Base-by-base conservation (phyloP, 108 stramenopile genomes). In the Cyclotella cryptica region DNA sequence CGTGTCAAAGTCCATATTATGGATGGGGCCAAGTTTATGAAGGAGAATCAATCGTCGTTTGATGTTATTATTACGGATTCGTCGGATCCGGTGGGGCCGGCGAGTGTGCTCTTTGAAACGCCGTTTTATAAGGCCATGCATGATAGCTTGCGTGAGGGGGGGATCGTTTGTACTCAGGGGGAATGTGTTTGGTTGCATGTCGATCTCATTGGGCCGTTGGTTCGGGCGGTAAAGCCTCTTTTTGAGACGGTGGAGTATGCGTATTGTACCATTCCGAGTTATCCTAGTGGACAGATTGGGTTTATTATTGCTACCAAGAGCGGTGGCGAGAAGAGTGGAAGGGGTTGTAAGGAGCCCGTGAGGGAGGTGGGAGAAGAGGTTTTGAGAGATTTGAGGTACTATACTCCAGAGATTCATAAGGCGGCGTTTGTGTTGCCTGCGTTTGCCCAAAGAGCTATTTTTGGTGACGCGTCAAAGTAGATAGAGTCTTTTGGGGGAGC, bases 221-320 rank as follows among this genome's bases (percentile, higher is more conserved):
- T 99, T 22, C 55, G 75, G 15, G 84, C 85, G 28, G 92, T 97
- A 62, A 58, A 69, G n/a, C 58, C 75, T 30, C 76, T 92, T 0
- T 99, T 93, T 69, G 72, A 86, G 18, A 79, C 87, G 0, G 97
- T 98, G 40, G 97, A 97, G 58, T 99, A 99, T 78, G 98, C 98
- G 8, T 98, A 94, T 83, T 97, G 96, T n/a, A 95, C 95, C 22
- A 96, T 99, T 58, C 99, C 99, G 10, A 97, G 98, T 22, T 99
- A 99, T 79, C 99, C 99, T 4, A 91, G 89, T 22, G 99, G 99
- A 5, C 98, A 98, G 83, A 99, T 99, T 79, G 99, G 98, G 0
- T 98, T 99, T 74, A 88, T 99, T 41, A 54, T 99, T 49, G 94
- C 92, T n/a, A 92, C 90, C 62, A 96, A 96, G 42, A 41, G 27